phyloP scores from a whole-genome alignment of 305 asterid species.

The Ilex paraguariensis region DNA sequence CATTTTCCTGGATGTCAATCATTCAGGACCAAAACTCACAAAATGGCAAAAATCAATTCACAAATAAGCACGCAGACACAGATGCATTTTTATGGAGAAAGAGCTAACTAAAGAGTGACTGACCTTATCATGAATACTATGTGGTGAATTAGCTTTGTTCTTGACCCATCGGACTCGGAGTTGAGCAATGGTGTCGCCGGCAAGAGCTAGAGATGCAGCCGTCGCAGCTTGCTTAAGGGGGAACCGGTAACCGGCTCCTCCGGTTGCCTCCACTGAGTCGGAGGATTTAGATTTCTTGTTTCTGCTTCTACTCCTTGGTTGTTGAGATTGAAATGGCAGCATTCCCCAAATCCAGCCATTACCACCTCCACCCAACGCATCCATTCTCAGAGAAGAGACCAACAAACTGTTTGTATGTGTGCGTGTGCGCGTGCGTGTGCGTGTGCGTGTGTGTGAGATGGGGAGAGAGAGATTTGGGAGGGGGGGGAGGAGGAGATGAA shows the following conservation, averaged over 20 bases:
- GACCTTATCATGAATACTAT: slow-evolving; percentile 32
- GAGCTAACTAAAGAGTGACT: not conserved
- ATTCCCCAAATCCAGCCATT: slow-evolving; percentile 58
- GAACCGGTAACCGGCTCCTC: slow-evolving; percentile 37
- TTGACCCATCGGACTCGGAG: slow-evolving; percentile 52
- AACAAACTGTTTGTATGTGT: too few relatives aligned
- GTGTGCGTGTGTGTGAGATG: too few relatives aligned
- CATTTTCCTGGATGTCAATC: too few relatives aligned
- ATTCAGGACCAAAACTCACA: too few relatives aligned
- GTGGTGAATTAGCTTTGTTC: slow-evolving; percentile 22
- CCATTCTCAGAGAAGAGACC: slow-evolving; percentile 22
- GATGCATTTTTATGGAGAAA: not conserved
- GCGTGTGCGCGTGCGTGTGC: too few relatives aligned
- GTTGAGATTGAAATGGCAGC: slow-evolving; percentile 34
- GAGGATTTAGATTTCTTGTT: slow-evolving; percentile 40
- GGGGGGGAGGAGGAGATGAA: too few relatives aligned
- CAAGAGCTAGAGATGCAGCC: slow-evolving; percentile 53
- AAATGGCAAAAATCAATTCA: not conserved
- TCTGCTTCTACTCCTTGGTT: slow-evolving; percentile 10
- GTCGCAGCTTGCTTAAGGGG: slow-evolving; percentile 68
- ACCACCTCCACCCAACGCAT: slow-evolving; percentile 45
- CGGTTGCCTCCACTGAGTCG: slow-evolving; percentile 29
- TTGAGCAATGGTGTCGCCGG: slow-evolving; percentile 84
- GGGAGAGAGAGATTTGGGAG: too few relatives aligned
- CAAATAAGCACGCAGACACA: not conserved